phyloP scores from a whole-genome alignment of 148 eudicot species.

The Camellia granthamiana region DNA sequence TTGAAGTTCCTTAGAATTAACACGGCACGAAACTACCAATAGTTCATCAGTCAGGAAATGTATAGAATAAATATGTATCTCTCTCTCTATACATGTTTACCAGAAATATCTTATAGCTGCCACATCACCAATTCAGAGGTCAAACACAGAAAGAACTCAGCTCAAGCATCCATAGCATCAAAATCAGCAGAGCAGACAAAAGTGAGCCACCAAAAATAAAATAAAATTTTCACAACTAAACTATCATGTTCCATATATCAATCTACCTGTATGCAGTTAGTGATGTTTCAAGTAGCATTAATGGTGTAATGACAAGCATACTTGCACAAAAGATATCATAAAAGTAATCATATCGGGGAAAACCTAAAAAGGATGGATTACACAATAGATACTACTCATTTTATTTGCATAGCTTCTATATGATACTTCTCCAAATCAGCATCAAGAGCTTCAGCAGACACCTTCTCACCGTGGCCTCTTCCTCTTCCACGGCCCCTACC shows the following conservation, averaged over 20 bases:
- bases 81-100: not conserved
- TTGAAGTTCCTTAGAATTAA: not conserved
- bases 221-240: too few species aligned
- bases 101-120: not conserved
- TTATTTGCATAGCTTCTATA: conserved; percentile 19
- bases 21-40: not conserved
- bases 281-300: not conserved
- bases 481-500: conserved; percentile 36
- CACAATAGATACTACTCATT: conserved; percentile 7
- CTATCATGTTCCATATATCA: not conserved
- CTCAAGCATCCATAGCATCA: not conserved
- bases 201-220: not conserved
- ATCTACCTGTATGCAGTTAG: not conserved
- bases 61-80: not conserved
- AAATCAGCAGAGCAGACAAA: not conserved
- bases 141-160: not conserved
- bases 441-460: conserved; percentile 31
- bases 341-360: not conserved
- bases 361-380: not conserved
- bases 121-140: not conserved
- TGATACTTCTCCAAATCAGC: conserved; percentile 33
- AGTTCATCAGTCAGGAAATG: not conserved
- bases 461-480: conserved; percentile 15
- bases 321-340: not conserved
- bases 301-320: not conserved